phyloP scores from a whole-genome alignment of 106 monocot genomes.

The Allium fistulosum region DNA sequence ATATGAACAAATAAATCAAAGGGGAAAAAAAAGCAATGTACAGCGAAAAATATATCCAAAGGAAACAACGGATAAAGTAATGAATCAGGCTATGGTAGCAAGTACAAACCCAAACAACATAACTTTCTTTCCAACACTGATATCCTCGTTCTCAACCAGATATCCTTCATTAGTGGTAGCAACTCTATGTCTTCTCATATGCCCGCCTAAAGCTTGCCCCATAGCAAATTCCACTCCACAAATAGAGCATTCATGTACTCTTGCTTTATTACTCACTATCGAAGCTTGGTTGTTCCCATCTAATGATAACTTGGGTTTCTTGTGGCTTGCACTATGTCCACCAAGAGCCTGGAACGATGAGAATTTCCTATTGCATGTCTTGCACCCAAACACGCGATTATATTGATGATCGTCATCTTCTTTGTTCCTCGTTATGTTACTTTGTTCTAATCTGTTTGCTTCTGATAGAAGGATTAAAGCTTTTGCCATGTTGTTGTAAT shows the following conservation, averaged over 20 bases:
- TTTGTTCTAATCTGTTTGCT: no score
- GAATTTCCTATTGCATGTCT: not conserved
- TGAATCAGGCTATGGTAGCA: no score
- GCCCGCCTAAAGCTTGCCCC: conserved; percentile 16
- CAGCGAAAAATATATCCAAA: no score
- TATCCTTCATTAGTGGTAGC: no score
- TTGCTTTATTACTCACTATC: not conserved
- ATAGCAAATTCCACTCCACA: conserved; percentile 13
- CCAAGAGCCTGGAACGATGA: not conserved
- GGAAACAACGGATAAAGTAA: no score
- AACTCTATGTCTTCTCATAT: conserved; percentile 12
- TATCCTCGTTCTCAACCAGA: not conserved
- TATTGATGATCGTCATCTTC: not conserved
- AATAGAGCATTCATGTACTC: conserved; percentile 10
- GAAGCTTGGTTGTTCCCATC: not conserved
- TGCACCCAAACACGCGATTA: not conserved
- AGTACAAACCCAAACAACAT: not conserved
- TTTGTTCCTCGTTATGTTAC: not conserved
- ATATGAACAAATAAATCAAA: no score
- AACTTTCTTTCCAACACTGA: not conserved
- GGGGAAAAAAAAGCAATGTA: no score
- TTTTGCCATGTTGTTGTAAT: not conserved
- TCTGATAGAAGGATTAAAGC: no score
- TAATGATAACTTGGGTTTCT: not conserved
- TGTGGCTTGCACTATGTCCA: not conserved